Evolutionary conservation across 1,284 basidiomycete genomes (phyloP).

Genomic region (Exobasidium cylindrosporum): DNA sequence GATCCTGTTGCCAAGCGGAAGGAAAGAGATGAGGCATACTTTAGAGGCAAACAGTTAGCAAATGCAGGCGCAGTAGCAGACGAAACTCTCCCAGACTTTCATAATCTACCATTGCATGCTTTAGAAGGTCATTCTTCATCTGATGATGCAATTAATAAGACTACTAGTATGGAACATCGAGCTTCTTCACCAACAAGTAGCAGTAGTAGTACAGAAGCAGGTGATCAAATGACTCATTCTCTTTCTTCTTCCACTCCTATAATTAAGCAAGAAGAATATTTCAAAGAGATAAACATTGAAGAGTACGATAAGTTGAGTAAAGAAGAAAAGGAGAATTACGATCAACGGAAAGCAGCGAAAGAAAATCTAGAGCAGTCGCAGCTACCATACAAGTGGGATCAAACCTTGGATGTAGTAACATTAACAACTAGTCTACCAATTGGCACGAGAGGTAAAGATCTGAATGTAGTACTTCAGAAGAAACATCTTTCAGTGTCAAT

Average conservation of each 20-base stretch:
- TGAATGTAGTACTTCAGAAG: conserved; percentile 73
- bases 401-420: conserved; percentile 83
- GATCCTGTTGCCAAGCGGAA: conserved; percentile 41
- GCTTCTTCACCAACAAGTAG: neutral
- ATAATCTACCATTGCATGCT: conserved; percentile 3
- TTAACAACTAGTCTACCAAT: conserved; percentile 77
- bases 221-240: neutral
- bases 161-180: neutral
- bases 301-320: conserved; percentile 10
- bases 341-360: conserved; percentile 20
- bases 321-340: conserved; percentile 33
- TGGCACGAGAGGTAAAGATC: conserved; percentile 77
- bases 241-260: neutral
- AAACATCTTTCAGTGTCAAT: conserved; percentile 77
- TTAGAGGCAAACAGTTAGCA: conserved; percentile 20
- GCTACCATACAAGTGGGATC: conserved; percentile 88
- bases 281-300: neutral
- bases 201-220: conserved; percentile 7
- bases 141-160: neutral
- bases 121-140: neutral
- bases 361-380: conserved; percentile 48
- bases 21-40: conserved; percentile 42
- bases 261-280: neutral
- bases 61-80: conserved; percentile 9
- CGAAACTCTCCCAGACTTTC: neutral